These are phyloP conservation scores for Fusarium chaquense DNA, from an alignment of 2,329 filamentous ascomycete genomes.

Conservation along the genomic window DNA sequence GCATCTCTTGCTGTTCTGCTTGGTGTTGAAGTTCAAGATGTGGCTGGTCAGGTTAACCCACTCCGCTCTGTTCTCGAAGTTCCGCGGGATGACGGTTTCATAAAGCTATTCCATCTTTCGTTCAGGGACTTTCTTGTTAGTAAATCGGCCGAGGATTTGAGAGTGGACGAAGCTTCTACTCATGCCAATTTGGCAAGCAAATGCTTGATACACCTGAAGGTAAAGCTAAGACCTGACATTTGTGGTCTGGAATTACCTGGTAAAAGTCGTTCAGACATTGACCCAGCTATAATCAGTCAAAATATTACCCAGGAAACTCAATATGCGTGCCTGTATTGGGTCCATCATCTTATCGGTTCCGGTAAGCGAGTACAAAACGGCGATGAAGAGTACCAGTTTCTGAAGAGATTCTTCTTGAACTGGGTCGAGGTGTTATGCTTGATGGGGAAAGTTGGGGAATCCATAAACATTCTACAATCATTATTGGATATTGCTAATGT, in stretches of 20 bases:
- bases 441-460: rapidly evolving
- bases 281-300: rapidly evolving
- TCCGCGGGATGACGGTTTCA: neutral
- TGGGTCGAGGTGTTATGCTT: neutral
- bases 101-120: slow-evolving; percentile 50
- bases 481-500: neutral
- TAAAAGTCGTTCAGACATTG: rapidly evolving
- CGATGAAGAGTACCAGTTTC: neutral
- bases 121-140: slow-evolving; percentile 55
- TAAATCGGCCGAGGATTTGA: slow-evolving; percentile 5
- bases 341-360: slow-evolving; percentile 47
- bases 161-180: slow-evolving; percentile 50
- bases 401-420: neutral
- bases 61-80: slow-evolving; percentile 6
- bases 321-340: slow-evolving; percentile 47
- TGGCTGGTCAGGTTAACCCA: rapidly evolving
- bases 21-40: neutral
- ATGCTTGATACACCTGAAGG: slow-evolving; percentile 45
- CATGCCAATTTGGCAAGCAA: neutral
- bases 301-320: neutral
- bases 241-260: slow-evolving; percentile 45
- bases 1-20: slow-evolving; percentile 29
- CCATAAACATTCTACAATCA: neutral
- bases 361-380: neutral
- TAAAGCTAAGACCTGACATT: slow-evolving; percentile 52